Conservation (phyloP, 768 basidiomycete species). For the Suillus alpinus region DNA sequence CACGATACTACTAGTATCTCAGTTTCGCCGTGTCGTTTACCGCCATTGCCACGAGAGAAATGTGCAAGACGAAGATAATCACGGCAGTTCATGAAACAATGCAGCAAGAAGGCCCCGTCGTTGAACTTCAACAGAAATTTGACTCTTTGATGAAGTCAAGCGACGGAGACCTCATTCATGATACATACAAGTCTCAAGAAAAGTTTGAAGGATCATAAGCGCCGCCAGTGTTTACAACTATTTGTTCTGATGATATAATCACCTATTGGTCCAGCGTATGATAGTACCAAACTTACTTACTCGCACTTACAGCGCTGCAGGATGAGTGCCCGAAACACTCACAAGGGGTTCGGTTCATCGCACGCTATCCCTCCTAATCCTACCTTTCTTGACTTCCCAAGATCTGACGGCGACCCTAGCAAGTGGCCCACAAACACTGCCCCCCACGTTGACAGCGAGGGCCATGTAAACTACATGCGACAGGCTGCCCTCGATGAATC, state of each 20-base stretch:
- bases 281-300: background rate
- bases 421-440: slow-evolving; percentile 60
- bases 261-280: background rate
- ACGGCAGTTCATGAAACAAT: slow-evolving; percentile 33
- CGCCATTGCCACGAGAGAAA: slow-evolving; percentile 46
- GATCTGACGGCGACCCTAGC: slow-evolving; percentile 54
- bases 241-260: slow-evolving; percentile 4
- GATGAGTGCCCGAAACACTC: slow-evolving; percentile 20
- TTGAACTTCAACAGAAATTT: background rate
- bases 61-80: slow-evolving; percentile 64
- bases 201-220: background rate
- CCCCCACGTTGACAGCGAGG: slow-evolving; percentile 51
- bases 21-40: slow-evolving; percentile 71
- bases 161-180: too few relatives aligned
- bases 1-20: slow-evolving; percentile 24
- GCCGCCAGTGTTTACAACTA: background rate
- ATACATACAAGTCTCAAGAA: background rate
- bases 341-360: background rate
- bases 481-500: slow-evolving; percentile 49
- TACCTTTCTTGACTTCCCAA: slow-evolving; percentile 53
- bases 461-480: slow-evolving; percentile 72
- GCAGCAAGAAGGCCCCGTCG: background rate
- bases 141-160: background rate
- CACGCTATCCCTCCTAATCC: slow-evolving; percentile 50
- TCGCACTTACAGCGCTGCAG: slow-evolving; percentile 1